Conservation (phyloP, 805 yeast genomes). For the Tetrapisispora taiwanensis region DNA sequence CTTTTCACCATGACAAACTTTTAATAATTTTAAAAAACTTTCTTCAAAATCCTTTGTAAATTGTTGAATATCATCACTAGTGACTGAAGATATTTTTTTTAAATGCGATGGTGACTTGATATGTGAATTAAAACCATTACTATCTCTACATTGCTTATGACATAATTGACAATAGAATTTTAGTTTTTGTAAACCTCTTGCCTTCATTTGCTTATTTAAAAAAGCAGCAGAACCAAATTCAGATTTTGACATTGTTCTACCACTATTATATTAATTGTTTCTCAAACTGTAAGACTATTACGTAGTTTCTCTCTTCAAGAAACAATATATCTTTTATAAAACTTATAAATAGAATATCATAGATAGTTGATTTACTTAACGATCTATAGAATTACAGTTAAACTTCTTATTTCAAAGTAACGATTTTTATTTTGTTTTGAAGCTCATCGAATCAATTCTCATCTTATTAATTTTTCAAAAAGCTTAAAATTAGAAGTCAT, state of each 20-base stretch:
- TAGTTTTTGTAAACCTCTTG: slow-evolving; percentile 76
- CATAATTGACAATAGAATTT: slow-evolving; percentile 88
- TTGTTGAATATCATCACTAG: slow-evolving; percentile 41
- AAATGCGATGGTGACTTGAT: slow-evolving; percentile 71
- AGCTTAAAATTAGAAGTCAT: too few species aligned
- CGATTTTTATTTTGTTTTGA: too few species aligned
- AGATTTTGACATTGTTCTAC: slow-evolving; percentile 32
- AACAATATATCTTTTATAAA: too few species aligned
- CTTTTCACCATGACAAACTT: slow-evolving; percentile 72
- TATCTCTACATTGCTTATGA: slow-evolving; percentile 88
- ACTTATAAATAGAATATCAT: too few species aligned
- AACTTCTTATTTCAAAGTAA: too few species aligned
- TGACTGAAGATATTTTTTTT: slow-evolving; percentile 42
- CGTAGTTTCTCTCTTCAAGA: too few species aligned
- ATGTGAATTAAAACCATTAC: slow-evolving; percentile 90
- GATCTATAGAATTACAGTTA: too few species aligned
- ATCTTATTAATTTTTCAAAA: too few species aligned
- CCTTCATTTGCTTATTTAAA: slow-evolving; percentile 65
- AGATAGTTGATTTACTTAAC: too few species aligned
- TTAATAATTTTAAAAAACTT: slow-evolving; percentile 55
- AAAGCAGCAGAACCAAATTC: slow-evolving; percentile 60
- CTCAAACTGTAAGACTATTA: too few species aligned
- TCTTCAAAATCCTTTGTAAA: slow-evolving; percentile 50
- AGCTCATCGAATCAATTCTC: not conserved
- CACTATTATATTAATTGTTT: too few species aligned